Percentiles rank a stretch among this genome's conserved stretches.
phyloP scores from a whole-genome alignment of 2,329 filamentous ascomycete genomes.

The Hypoxylon sp. region DNA sequence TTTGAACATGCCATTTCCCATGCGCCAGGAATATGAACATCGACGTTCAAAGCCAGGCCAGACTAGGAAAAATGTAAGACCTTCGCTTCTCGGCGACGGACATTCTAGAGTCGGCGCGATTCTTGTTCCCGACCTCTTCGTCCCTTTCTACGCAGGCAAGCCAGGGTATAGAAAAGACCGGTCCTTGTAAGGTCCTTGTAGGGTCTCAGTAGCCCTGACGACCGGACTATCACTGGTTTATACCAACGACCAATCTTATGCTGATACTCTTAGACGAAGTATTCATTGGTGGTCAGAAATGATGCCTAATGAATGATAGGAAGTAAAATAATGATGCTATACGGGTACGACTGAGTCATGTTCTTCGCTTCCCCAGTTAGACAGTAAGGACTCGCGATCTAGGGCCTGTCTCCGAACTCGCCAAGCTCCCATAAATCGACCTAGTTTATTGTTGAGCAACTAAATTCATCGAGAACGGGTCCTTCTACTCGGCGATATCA shows the following conservation, averaged over 20 bases:
- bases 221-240: conserved; percentile 27
- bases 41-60: conserved; percentile 3
- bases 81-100: conserved; percentile 18
- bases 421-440: conserved; percentile 29
- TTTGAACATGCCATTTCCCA: conserved; percentile 14
- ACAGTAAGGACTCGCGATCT: conserved; percentile 20
- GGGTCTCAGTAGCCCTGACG: conserved; percentile 27
- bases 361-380: conserved; percentile 19
- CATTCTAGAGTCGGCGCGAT: conserved; percentile 28
- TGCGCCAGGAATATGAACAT: conserved; percentile 8
- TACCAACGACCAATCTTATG: conserved; percentile 29
- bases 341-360: conserved; percentile 12
- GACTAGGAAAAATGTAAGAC: conserved; percentile 5
- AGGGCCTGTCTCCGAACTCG: conserved; percentile 18
- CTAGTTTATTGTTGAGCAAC: conserved; percentile 20
- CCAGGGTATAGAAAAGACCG: conserved; percentile 21
- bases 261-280: conserved; percentile 17
- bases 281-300: conserved; percentile 32
- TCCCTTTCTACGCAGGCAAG: conserved; percentile 22
- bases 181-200: no score
- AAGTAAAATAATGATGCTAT: conserved; percentile 25
- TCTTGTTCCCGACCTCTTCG: conserved; percentile 21
- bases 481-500: conserved; percentile 33
- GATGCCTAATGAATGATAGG: conserved; percentile 24
- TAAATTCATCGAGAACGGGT: conserved; percentile 21